Base-by-base conservation (phyloP, 306 rosid species). In the Gynostemma pentaphyllum region DNA sequence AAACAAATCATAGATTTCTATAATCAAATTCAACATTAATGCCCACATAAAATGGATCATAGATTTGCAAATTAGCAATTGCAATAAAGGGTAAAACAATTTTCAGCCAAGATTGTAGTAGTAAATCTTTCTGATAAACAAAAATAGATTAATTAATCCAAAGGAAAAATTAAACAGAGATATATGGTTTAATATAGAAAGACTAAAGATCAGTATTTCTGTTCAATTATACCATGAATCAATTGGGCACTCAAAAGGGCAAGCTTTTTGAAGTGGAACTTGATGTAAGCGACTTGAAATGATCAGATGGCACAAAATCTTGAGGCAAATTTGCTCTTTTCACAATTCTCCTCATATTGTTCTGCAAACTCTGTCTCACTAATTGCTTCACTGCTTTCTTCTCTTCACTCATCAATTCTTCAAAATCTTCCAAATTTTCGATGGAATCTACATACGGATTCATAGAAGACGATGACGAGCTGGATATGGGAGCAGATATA, bases 351-450 rank as follows among this genome's bases (percentile, higher is more conserved):
- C 75, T 81, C 99, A 94, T 94, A 80, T 86, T 94, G 78, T 70
- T 81, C 57, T 88, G 99, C 81, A 94, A 75, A 65, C 99, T 94
- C 85, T 81, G 97, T 52, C 87, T 87, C 47, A 94, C 97, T 70
- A 94, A 67, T 64, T 88, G 90, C 78, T 84, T 84, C 83, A 94
- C 99, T 21, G 99, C 99, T 72, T 75, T 94, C 84, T 83, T 88
- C 80, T 94, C 99, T 53, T 88, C 86, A 32, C 94, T 88, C 86
- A 92, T 86, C 84, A 66, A 75, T 23, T 74, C 86, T 46, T 78
- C 88, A 42, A 70, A 84, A 68, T 72, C 88, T 74, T 67, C 80
- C 70, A 77, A 37, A 78, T 69, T 70, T 73, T 62, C 83, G 22
- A 54, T 72, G 27, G 83, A 67, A 57, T 78, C 79, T 45, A 72